Evolutionary conservation across 179 eudicot genomes (phyloP).

Genomic region (Beta corolliflora): DNA sequence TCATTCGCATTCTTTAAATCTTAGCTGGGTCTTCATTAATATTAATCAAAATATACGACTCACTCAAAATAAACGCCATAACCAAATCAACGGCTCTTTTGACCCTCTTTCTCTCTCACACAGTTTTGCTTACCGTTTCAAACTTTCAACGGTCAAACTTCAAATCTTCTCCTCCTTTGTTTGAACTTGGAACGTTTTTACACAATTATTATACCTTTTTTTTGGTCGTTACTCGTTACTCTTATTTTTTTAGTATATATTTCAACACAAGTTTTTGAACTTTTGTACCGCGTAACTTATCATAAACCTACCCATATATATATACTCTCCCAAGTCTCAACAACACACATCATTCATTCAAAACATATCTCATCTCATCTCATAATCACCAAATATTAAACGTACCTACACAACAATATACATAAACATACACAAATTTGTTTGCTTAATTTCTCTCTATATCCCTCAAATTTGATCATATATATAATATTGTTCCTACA

Average conservation of each 20-base stretch:
- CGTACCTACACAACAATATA: conserved; percentile 10
- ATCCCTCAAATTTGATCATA: neutral
- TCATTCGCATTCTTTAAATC: neutral
- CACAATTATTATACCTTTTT: neutral
- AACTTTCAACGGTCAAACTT: conserved; percentile 44
- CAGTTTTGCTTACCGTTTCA: conserved; percentile 32
- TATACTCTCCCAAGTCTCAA: neutral
- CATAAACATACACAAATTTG: neutral
- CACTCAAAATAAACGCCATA: neutral
- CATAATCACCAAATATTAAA: neutral
- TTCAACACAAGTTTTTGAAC: neutral
- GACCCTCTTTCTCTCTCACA: conserved; percentile 11
- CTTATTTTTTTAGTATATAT: neutral
- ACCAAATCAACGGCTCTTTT: conserved; percentile 33
- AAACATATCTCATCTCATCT: neutral
- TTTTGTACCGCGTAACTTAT: conserved; percentile 25
- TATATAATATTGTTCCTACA: neutral
- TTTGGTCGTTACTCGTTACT: conserved; percentile 12
- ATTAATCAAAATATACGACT: conserved; percentile 17
- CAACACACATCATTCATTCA: conserved; percentile 9
- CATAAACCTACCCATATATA: conserved; percentile 18
- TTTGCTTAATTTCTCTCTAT: no score
- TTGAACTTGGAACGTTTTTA: conserved; percentile 27
- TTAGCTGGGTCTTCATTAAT: neutral
- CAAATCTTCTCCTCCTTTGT: conserved; percentile 25